Conservation (phyloP, 805 yeast species). For the Candida patagonica region DNA sequence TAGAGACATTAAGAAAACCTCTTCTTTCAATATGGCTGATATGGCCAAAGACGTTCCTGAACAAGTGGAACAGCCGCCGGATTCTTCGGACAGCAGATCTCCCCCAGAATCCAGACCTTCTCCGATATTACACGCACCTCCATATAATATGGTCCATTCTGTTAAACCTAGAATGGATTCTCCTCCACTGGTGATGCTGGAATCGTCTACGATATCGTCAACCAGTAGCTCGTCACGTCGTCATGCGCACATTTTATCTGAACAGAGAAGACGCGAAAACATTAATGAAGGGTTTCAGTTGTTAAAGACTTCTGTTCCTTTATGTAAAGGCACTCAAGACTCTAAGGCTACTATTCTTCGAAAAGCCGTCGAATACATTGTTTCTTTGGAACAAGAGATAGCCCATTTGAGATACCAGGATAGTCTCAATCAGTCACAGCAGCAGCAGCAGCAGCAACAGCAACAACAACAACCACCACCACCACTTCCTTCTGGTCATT, state of each 20-base stretch:
- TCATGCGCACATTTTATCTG: constrained; percentile 38
- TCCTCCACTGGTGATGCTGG: constrained; percentile 14
- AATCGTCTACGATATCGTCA: constrained; percentile 18
- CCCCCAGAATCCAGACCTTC: not conserved
- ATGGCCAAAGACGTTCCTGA: not conserved
- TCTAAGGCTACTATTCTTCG: constrained; percentile 38
- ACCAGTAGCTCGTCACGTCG: constrained; percentile 21
- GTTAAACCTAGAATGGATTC: not conserved
- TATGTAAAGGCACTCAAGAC: constrained; percentile 33
- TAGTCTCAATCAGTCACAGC: not conserved
- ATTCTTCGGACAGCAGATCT: not conserved
- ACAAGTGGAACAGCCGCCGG: not conserved
- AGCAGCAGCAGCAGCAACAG: constrained; percentile 4
- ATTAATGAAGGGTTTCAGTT: constrained; percentile 39
- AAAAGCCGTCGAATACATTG: constrained; percentile 36
- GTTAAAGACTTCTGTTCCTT: constrained; percentile 33
- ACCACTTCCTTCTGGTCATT: not conserved
- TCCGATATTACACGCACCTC: too few relatives aligned
- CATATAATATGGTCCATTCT: too few relatives aligned
- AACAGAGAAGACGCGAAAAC: constrained; percentile 38
- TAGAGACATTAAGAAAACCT: not conserved
- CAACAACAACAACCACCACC: constrained; percentile 3
- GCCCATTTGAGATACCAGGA: constrained; percentile 11
- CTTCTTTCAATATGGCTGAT: not conserved
- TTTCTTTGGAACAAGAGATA: constrained; percentile 28